Conservation (phyloP, 352 stramenopile genomes). For the Globisporangium apiculatum region DNA sequence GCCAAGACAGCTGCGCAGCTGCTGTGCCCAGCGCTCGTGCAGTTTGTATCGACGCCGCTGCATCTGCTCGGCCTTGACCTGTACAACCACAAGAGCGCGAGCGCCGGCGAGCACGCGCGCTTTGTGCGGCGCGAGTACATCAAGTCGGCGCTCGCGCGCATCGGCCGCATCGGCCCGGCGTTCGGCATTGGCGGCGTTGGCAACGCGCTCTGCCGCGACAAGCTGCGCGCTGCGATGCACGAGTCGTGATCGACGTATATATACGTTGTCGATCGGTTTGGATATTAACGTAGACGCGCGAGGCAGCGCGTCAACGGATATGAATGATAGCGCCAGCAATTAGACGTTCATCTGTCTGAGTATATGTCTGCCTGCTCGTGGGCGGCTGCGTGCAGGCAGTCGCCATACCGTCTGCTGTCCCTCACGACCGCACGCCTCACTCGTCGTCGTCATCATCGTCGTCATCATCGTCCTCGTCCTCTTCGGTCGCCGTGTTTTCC, state of each 20-base stretch:
- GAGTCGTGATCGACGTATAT: too few relatives aligned
- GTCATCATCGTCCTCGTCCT: constrained; percentile 26
- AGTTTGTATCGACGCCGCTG: constrained; percentile 86
- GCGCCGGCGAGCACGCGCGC: constrained; percentile 20
- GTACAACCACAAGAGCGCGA: constrained; percentile 75
- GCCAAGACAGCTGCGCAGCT: constrained; percentile 71
- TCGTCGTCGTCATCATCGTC: constrained; percentile 16
- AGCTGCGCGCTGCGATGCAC: constrained; percentile 16
- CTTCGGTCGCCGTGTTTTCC: constrained; percentile 34
- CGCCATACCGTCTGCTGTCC: too few relatives aligned
- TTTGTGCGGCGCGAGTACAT: constrained; percentile 82
- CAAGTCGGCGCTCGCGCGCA: constrained; percentile 77
- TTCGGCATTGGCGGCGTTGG: constrained; percentile 88
- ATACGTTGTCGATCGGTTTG: background rate
- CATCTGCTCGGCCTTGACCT: constrained; percentile 85
- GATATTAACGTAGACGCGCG: background rate
- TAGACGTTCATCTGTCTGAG: too few relatives aligned
- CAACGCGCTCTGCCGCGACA: constrained; percentile 66
- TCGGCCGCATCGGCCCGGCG: constrained; percentile 82
- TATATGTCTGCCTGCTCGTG: too few relatives aligned
- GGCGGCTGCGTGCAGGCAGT: too few relatives aligned
- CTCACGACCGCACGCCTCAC: background rate
- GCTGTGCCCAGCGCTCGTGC: constrained; percentile 72
- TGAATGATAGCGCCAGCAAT: too few relatives aligned
- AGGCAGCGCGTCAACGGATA: too few relatives aligned